Conservation (phyloP, 139 green algal genomes). For the Pleodorina starrii region DNA sequence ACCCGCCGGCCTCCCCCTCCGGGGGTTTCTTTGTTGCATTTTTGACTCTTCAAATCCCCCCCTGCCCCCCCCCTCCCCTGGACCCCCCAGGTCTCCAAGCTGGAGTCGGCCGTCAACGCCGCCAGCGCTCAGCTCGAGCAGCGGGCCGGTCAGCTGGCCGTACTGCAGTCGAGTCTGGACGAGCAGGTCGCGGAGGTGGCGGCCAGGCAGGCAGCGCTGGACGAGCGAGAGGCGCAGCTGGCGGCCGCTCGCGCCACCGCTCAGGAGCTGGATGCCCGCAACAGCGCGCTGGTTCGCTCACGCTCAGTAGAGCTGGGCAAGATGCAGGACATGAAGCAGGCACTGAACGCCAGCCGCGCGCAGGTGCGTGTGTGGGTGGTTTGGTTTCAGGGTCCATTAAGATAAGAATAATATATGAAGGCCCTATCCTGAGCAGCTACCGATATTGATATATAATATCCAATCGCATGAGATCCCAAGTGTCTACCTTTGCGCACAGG, state of each 20-base stretch:
- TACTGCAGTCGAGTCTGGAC: not conserved
- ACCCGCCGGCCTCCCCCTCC: too few relatives aligned
- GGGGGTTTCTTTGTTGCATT: too few relatives aligned
- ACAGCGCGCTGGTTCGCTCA: not conserved
- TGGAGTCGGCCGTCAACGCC: constrained; percentile 8
- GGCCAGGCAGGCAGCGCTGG: constrained; percentile 27
- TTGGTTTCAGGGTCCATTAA: too few relatives aligned
- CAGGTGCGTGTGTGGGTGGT: constrained; percentile 3
- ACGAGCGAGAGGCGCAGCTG: constrained; percentile 36
- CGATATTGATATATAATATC: too few relatives aligned
- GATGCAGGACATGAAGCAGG: constrained; percentile 48
- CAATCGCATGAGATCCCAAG: too few relatives aligned
- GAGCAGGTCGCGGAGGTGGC: constrained; percentile 37
- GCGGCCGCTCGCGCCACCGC: constrained; percentile 3
- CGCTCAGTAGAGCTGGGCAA: constrained; percentile 38
- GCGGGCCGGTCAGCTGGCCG: constrained; percentile 14
- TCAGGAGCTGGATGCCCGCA: constrained; percentile 17
- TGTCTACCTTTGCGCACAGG: not conserved
- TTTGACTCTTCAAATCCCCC: too few relatives aligned
- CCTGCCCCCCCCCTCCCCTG: too few relatives aligned
- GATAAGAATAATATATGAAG: too few relatives aligned
- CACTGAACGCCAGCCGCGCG: constrained; percentile 36
- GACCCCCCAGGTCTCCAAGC: constrained; percentile 47
- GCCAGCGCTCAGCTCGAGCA: constrained; percentile 15
- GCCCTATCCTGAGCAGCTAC: too few relatives aligned